These are phyloP conservation scores for Thymus quinquecostatus DNA, from an alignment of 257 asterid species.

Conservation along the genomic window DNA sequence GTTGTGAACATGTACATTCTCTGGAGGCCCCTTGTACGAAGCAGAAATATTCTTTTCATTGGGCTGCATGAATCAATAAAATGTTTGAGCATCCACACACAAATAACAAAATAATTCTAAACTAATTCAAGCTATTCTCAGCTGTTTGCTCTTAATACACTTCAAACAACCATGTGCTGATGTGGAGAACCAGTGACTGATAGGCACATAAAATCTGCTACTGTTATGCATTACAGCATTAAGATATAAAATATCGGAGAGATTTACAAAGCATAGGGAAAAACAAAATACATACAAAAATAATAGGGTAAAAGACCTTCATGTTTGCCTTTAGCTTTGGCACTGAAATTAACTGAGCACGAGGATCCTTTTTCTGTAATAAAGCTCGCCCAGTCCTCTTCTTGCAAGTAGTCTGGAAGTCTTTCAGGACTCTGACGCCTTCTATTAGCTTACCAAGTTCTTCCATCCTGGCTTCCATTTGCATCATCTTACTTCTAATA, in stretches of 20 bases:
- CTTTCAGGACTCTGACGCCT: conserved; percentile 79
- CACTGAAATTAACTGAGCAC: conserved; percentile 72
- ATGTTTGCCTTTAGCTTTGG: conserved; percentile 54
- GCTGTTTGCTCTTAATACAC: conserved; percentile 20
- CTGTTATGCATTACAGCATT: background rate
- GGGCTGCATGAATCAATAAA: conserved; percentile 44
- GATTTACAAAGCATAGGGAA: background rate
- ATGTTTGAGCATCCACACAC: conserved; percentile 31
- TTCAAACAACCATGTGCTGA: conserved; percentile 21
- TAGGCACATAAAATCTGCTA: conserved; percentile 7
- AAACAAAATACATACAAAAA: conserved; percentile 10
- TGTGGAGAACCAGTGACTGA: conserved; percentile 8
- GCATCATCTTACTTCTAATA: conserved; percentile 69
- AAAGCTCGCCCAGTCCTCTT: conserved; percentile 74
- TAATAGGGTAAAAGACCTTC: conserved; percentile 53
- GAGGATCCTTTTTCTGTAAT: conserved; percentile 78
- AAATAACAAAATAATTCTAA: background rate
- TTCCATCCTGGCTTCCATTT: conserved; percentile 78
- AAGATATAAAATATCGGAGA: background rate
- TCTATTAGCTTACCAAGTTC: conserved; percentile 66
- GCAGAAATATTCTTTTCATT: conserved; percentile 63
- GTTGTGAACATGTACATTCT: conserved; percentile 68
- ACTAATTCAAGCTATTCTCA: conserved; percentile 18
- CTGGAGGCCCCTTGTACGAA: conserved; percentile 76
- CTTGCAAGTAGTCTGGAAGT: conserved; percentile 73